Percentiles rank a stretch among this genome's conserved stretches.
Conservation (phyloP, 805 yeast genomes). For the Metschnikowia bowlesiae region DNA sequence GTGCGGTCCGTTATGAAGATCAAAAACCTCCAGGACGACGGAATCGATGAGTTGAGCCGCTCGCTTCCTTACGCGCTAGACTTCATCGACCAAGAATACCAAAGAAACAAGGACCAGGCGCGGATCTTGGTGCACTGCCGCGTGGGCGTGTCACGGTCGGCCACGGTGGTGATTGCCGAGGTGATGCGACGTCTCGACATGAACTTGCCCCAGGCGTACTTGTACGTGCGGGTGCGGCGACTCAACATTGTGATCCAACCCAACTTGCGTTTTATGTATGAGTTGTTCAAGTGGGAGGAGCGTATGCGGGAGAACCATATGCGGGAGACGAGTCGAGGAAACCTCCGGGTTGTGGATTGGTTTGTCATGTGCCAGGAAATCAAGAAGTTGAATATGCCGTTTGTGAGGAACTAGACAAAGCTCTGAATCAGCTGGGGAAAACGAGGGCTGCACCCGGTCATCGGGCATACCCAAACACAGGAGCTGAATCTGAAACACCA, state of each 20-base stretch:
- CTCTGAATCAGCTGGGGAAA: too few species aligned
- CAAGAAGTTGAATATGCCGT: slow-evolving; percentile 64
- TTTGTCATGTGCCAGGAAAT: slow-evolving; percentile 80
- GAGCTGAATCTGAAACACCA: too few species aligned
- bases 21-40: slow-evolving; percentile 82
- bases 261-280: slow-evolving; percentile 86
- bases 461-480: too few species aligned
- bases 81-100: slow-evolving; percentile 48
- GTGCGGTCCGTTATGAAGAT: slow-evolving; percentile 56
- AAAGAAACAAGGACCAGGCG: slow-evolving; percentile 7
- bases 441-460: too few species aligned
- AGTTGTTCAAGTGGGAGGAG: slow-evolving; percentile 50
- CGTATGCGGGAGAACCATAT: slow-evolving; percentile 23
- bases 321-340: slow-evolving; percentile 2
- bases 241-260: slow-evolving; percentile 94
- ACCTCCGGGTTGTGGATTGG: slow-evolving; percentile 77
- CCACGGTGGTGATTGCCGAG: slow-evolving; percentile 93
- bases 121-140: slow-evolving; percentile 78
- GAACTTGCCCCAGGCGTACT: slow-evolving; percentile 71
- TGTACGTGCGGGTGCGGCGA: slow-evolving; percentile 84
- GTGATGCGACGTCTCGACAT: slow-evolving; percentile 74
- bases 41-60: slow-evolving; percentile 68
- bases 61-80: slow-evolving; percentile 61
- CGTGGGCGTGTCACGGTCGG: slow-evolving; percentile 93
- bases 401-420: neutral